phyloP scores from a whole-genome alignment of 2,329 filamentous ascomycete genomes.

The Penicillium sp. region DNA sequence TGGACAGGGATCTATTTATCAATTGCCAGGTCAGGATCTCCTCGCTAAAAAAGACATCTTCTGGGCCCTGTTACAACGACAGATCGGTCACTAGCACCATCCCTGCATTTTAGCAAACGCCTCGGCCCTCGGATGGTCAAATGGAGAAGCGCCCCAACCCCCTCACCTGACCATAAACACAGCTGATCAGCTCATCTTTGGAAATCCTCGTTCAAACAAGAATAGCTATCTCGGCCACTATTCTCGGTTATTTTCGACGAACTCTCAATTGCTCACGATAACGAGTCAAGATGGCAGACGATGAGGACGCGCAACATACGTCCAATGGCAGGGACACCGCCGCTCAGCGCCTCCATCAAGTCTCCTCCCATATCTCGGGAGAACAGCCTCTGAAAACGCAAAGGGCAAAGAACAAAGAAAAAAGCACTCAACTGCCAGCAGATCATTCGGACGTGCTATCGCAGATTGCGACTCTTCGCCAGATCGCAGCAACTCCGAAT shows the following conservation, averaged over 20 bases:
- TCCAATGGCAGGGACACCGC: conserved; percentile 23
- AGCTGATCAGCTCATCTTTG: not conserved
- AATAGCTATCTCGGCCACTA: no score
- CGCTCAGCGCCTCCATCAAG: conserved; percentile 43
- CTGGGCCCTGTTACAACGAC: not conserved
- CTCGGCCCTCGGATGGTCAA: conserved; percentile 18
- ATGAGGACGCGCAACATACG: conserved; percentile 7
- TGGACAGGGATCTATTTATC: not conserved
- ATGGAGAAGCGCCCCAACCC: not conserved
- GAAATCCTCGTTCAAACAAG: not conserved
- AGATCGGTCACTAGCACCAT: not conserved
- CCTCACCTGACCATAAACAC: not conserved
- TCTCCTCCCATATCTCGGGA: conserved; percentile 40
- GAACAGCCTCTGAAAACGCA: conserved; percentile 5
- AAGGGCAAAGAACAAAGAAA: conserved; percentile 26
- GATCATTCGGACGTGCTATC: conserved; percentile 58
- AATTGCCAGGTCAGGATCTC: no score
- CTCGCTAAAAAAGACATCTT: no score
- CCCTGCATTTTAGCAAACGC: not conserved
- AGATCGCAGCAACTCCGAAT: conserved; percentile 52
- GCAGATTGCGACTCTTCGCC: conserved; percentile 49
- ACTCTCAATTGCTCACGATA: conserved; percentile 3
- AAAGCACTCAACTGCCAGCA: conserved; percentile 44
- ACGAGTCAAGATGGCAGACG: conserved; percentile 3
- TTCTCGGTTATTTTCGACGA: not conserved